Conservation (phyloP, 495 filamentous ascomycete genomes). For the Baudoinia panamericana region DNA sequence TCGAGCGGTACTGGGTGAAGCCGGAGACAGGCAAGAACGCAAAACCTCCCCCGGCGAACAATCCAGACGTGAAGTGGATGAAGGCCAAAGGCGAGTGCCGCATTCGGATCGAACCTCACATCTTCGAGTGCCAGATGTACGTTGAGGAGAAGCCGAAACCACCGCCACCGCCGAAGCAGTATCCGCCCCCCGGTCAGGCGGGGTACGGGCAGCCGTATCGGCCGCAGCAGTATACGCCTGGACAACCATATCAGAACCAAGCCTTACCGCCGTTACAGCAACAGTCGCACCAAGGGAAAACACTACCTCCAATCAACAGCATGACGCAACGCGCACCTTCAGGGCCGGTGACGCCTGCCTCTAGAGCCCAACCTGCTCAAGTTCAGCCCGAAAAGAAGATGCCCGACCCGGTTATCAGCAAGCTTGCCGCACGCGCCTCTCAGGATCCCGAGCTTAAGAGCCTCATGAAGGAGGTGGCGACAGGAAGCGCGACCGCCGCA, state of each 20-base stretch:
- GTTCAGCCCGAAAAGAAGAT: slow-evolving; percentile 8
- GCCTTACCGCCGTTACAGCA: background rate
- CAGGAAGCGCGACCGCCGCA: slow-evolving; percentile 63
- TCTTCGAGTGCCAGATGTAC: slow-evolving; percentile 77
- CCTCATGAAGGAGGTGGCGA: slow-evolving; percentile 92
- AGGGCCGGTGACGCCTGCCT: slow-evolving; percentile 10
- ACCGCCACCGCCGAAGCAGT: slow-evolving; percentile 46
- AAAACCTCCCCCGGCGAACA: slow-evolving; percentile 42
- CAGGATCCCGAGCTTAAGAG: slow-evolving; percentile 78
- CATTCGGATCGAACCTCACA: slow-evolving; percentile 79
- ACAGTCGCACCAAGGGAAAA: slow-evolving; percentile 11
- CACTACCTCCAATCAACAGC: slow-evolving; percentile 5
- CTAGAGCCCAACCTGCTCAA: no score
- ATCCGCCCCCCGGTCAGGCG: slow-evolving; percentile 35
- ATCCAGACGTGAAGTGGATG: slow-evolving; percentile 81
- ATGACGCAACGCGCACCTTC: slow-evolving; percentile 3
- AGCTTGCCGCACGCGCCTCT: slow-evolving; percentile 74
- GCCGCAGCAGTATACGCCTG: slow-evolving; percentile 22
- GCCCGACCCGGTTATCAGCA: slow-evolving; percentile 92
- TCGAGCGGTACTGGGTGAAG: slow-evolving; percentile 90
- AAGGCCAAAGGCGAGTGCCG: slow-evolving; percentile 64
- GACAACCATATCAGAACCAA: slow-evolving; percentile 27
- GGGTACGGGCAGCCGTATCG: slow-evolving; percentile 17
- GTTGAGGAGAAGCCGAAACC: slow-evolving; percentile 57
- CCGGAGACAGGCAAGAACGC: slow-evolving; percentile 35